phyloP scores from a whole-genome alignment of 495 filamentous ascomycete species.

The Emericellopsis terricola region DNA sequence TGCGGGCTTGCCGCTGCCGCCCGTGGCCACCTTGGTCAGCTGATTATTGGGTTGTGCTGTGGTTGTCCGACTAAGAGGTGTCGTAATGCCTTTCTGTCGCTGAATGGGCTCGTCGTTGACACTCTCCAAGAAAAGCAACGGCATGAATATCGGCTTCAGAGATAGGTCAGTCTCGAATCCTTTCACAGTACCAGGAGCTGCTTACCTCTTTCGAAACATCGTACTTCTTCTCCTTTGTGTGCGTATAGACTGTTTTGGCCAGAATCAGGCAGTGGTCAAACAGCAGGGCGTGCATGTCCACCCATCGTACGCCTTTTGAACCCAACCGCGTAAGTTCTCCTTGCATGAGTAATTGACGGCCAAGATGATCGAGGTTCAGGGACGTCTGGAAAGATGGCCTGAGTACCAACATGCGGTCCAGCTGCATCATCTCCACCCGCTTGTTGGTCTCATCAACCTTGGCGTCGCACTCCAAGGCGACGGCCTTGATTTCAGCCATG shows the following conservation, averaged over 20 bases:
- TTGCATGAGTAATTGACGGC: slow-evolving; percentile 71
- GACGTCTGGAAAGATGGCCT: slow-evolving; percentile 75
- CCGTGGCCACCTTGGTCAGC: slow-evolving; percentile 29
- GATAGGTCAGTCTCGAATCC: slow-evolving; percentile 3
- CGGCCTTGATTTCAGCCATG: slow-evolving; percentile 86
- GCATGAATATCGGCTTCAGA: slow-evolving; percentile 80
- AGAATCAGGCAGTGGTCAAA: slow-evolving; percentile 96
- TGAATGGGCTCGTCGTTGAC: slow-evolving; percentile 78
- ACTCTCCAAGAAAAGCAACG: slow-evolving; percentile 79
- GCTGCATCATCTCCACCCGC: slow-evolving; percentile 75
- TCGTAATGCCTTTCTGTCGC: slow-evolving; percentile 70
- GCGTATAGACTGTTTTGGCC: slow-evolving; percentile 58
- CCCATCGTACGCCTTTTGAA: slow-evolving; percentile 70
- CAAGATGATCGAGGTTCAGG: slow-evolving; percentile 83
- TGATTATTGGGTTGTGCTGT: slow-evolving; percentile 24
- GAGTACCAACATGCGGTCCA: slow-evolving; percentile 65
- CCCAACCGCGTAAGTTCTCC: slow-evolving; percentile 83
- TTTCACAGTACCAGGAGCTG: neutral
- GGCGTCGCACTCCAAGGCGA: slow-evolving; percentile 82
- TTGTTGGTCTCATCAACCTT: slow-evolving; percentile 89
- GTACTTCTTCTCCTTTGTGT: slow-evolving; percentile 62
- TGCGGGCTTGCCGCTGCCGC: slow-evolving; percentile 32
- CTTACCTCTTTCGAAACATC: slow-evolving; percentile 84
- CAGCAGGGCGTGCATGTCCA: slow-evolving; percentile 81
- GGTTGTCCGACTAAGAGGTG: slow-evolving; percentile 34